Evolutionary conservation across 192 early-diverging fungal genomes (phyloP).

Genomic region (Coemansia sp.): DNA sequence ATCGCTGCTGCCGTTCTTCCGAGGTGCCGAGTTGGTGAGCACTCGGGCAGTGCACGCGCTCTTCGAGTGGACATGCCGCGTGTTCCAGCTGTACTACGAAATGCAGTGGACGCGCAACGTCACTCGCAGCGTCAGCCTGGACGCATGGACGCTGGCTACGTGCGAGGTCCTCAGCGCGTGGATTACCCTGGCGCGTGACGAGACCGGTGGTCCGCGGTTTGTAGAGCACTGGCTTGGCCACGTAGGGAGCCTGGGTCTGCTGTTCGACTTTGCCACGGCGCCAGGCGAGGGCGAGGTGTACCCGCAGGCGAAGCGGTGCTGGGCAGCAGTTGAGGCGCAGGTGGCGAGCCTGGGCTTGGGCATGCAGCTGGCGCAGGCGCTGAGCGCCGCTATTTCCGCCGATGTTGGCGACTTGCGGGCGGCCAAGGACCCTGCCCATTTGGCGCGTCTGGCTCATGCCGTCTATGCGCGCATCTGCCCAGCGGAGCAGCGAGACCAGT

Average conservation of each 20-base stretch:
- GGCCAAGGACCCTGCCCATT: conserved; percentile 19
- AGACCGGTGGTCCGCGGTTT: conserved; percentile 28
- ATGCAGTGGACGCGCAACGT: conserved; percentile 15
- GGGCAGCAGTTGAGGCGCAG: conserved; percentile 38
- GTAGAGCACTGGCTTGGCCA: conserved; percentile 30
- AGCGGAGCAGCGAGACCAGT: conserved; percentile 9
- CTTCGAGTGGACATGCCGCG: conserved; percentile 32
- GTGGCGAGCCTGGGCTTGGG: conserved; percentile 16
- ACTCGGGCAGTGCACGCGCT: background rate
- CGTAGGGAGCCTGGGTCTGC: conserved; percentile 15
- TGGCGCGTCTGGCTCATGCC: conserved; percentile 37
- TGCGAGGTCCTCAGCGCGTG: conserved; percentile 35
- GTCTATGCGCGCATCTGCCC: conserved; percentile 36
- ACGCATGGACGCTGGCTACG: conserved; percentile 9
- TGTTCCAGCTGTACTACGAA: conserved; percentile 22
- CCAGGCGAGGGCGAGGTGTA: conserved; percentile 2
- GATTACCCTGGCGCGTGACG: conserved; percentile 30
- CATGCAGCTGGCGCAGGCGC: conserved; percentile 28
- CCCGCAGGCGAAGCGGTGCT: conserved; percentile 24
- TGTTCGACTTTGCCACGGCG: conserved; percentile 37
- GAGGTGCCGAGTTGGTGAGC: conserved; percentile 10
- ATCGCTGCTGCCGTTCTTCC: conserved; percentile 24
- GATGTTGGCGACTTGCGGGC: conserved; percentile 16
- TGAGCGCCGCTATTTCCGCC: conserved; percentile 23
- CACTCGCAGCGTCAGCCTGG: background rate